These are phyloP conservation scores for Corymbia citriodora DNA, from an alignment of 441 rosid species.

Conservation along the genomic window DNA sequence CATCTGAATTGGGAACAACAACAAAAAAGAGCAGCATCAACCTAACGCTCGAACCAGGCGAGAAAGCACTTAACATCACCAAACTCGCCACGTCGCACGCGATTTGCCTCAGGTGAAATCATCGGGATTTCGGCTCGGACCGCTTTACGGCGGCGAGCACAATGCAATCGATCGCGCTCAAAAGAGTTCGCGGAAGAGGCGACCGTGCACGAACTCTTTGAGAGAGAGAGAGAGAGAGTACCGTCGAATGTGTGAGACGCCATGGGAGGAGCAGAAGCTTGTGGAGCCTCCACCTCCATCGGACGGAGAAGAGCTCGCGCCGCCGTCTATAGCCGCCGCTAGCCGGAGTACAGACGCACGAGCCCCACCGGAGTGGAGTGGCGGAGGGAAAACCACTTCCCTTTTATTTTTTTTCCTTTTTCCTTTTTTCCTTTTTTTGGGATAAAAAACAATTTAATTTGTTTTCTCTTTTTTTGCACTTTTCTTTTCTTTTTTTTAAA, in stretches of 20 bases:
- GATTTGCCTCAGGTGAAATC: not conserved
- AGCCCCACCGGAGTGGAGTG: not conserved
- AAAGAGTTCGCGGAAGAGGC: not conserved
- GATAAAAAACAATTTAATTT: not conserved
- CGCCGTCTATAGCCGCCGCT: not conserved
- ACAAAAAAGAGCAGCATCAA: not conserved
- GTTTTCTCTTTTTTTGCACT: not conserved
- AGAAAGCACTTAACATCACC: not conserved
- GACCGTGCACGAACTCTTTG: not conserved
- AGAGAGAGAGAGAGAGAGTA: not conserved
- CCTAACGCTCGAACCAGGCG: not conserved
- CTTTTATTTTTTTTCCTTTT: not conserved
- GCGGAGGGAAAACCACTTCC: not conserved
- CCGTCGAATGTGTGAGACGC: not conserved
- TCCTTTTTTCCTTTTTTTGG: not conserved
- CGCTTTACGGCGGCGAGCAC: not conserved
- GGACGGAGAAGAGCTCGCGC: not conserved
- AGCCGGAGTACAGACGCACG: not conserved
- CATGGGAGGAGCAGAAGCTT: not conserved
- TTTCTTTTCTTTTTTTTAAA: no score
- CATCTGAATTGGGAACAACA: constrained; percentile 22
- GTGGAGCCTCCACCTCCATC: not conserved
- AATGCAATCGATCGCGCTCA: not conserved
- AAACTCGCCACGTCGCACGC: not conserved
- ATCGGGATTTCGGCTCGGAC: not conserved